Percentiles rank a stretch among this genome's conserved stretches.
These are phyloP conservation scores for Pythium phragmitis DNA, from an alignment of 352 stramenopile genomes.

Conservation along the genomic window DNA sequence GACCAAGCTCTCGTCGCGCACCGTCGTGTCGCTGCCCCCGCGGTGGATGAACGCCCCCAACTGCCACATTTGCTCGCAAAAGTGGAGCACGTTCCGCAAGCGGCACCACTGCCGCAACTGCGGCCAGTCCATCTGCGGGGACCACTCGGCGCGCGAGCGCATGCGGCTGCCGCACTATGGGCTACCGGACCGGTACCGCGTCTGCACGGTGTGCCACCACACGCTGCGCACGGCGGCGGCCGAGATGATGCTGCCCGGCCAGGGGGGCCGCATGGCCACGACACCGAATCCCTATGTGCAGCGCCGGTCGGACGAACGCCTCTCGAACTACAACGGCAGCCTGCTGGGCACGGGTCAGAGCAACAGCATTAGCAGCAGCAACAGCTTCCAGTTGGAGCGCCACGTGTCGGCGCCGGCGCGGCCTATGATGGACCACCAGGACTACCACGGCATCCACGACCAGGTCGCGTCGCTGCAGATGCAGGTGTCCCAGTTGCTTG, in stretches of 20 bases:
- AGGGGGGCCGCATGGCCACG: constrained; percentile 10
- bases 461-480: constrained; percentile 85
- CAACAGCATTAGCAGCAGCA: constrained; percentile 1
- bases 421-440: constrained; percentile 28
- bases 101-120: constrained; percentile 88
- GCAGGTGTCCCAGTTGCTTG: constrained; percentile 79
- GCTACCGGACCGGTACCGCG: constrained; percentile 72
- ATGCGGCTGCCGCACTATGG: constrained; percentile 83
- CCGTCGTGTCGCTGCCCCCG: constrained; percentile 65
- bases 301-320: constrained; percentile 57
- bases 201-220: constrained; percentile 83
- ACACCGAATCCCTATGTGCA: constrained; percentile 2
- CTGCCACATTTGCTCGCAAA: constrained; percentile 84
- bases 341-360: constrained; percentile 3
- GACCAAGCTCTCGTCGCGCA: constrained; percentile 35
- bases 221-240: constrained; percentile 55
- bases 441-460: constrained; percentile 64
- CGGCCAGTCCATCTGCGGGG: constrained; percentile 80
- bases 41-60: constrained; percentile 83
- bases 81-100: constrained; percentile 80
- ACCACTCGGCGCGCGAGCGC: constrained; percentile 81
- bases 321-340: constrained; percentile 26
- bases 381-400: constrained; percentile 49
- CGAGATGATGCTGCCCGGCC: constrained; percentile 38
- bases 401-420: constrained; percentile 73